These are phyloP conservation scores for Termitomyces sp. DNA, from an alignment of 768 basidiomycete genomes.

Conservation along the genomic window DNA sequence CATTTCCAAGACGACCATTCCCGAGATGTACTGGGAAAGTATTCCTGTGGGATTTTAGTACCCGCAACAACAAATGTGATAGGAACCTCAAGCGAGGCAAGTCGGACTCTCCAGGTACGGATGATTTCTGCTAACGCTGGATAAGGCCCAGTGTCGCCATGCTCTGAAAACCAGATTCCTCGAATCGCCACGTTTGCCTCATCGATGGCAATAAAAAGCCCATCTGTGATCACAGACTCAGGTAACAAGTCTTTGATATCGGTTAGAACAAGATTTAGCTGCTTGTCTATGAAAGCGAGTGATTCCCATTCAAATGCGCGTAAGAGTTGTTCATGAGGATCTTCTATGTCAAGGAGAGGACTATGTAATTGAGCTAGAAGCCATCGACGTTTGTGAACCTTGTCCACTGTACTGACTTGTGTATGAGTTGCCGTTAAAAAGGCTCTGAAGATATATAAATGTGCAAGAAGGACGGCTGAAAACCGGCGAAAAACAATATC, in stretches of 20 bases:
- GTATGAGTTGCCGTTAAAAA: background rate
- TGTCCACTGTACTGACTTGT: background rate
- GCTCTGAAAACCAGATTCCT: background rate
- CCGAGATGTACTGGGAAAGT: background rate
- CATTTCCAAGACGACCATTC: background rate
- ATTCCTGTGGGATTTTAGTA: background rate
- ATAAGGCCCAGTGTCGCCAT: background rate
- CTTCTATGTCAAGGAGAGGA: background rate
- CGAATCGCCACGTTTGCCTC: background rate
- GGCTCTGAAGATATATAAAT: background rate
- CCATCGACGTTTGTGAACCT: background rate
- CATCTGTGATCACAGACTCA: background rate
- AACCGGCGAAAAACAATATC: background rate
- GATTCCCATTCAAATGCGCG: background rate
- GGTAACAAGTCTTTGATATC: background rate
- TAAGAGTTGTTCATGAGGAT: background rate
- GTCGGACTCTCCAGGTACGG: background rate
- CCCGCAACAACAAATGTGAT: background rate
- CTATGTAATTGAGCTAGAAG: background rate
- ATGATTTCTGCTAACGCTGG: background rate
- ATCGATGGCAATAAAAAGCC: background rate
- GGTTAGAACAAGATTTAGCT: background rate
- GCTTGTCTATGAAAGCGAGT: background rate
- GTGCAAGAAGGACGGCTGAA: background rate
- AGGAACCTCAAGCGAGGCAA: background rate